Percentiles rank a stretch among this genome's conserved stretches.
Evolutionary conservation across 192 early-diverging fungal species (phyloP).

Genomic region (Chytriomyces sp.): DNA sequence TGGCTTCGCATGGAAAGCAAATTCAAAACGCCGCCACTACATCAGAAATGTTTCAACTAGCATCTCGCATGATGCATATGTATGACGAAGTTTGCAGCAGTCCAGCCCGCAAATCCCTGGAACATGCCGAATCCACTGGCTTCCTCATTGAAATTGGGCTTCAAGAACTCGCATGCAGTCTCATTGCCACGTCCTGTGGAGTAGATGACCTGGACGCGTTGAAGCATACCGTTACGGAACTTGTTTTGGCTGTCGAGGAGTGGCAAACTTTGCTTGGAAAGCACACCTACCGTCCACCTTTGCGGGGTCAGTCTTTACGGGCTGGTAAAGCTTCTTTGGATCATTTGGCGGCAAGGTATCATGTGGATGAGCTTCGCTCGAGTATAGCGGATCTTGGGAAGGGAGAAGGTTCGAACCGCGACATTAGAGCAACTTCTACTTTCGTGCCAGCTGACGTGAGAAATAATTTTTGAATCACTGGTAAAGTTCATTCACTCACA

Average conservation of each 20-base stretch:
- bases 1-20: no score
- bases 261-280: background rate
- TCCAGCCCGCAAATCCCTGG: background rate
- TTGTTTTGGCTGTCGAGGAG: background rate
- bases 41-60: background rate
- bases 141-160: constrained; percentile 14
- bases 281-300: no score
- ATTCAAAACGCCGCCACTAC: background rate
- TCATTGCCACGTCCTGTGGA: background rate
- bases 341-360: no score
- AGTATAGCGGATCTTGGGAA: no score
- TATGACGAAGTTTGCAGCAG: background rate
- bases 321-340: no score
- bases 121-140: background rate
- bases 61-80: constrained; percentile 2
- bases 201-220: background rate
- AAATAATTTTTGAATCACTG: no score
- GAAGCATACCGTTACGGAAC: background rate
- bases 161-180: constrained; percentile 10
- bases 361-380: no score
- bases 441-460: no score
- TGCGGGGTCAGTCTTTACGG: no score
- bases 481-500: no score
- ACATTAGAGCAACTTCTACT: no score
- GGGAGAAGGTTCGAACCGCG: no score